phyloP scores from a whole-genome alignment of 2,329 filamentous ascomycete genomes.

The Alternaria postmessia region DNA sequence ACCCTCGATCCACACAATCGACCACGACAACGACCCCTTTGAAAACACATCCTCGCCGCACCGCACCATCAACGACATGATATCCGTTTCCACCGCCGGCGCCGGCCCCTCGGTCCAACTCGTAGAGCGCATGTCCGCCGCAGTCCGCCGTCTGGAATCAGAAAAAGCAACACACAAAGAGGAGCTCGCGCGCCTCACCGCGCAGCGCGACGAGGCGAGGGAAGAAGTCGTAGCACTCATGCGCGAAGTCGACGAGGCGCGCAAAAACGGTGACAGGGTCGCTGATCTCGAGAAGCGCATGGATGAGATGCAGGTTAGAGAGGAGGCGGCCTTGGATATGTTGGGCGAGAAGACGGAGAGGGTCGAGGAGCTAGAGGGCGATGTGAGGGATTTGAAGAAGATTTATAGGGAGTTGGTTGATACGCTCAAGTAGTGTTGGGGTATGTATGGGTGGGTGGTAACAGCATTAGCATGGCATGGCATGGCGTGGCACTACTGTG shows the following conservation, averaged over 20 bases:
- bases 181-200: conserved; percentile 78
- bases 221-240: conserved; percentile 89
- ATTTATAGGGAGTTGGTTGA: conserved; percentile 84
- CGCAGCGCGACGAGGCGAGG: conserved; percentile 92
- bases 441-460: neutral
- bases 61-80: conserved; percentile 74
- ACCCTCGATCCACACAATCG: conserved; percentile 57
- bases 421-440: conserved; percentile 3
- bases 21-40: conserved; percentile 58
- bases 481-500: too few species aligned
- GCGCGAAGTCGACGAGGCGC: conserved; percentile 80
- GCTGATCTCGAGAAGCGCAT: conserved; percentile 73
- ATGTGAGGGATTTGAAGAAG: conserved; percentile 91
- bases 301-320: conserved; percentile 74
- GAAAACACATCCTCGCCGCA: conserved; percentile 69
- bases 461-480: too few species aligned
- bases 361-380: conserved; percentile 87
- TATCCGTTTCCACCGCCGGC: conserved; percentile 87
- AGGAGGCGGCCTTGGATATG: conserved; percentile 92
- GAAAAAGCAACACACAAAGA: conserved; percentile 89
- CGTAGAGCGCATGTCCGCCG: conserved; percentile 94
- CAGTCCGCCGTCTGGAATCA: conserved; percentile 86
- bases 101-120: conserved; percentile 94
- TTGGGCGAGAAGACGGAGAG: conserved; percentile 96
- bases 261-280: conserved; percentile 66